These are phyloP conservation scores for Polychaeton citri DNA, from an alignment of 2,329 filamentous ascomycete genomes.

Conservation along the genomic window DNA sequence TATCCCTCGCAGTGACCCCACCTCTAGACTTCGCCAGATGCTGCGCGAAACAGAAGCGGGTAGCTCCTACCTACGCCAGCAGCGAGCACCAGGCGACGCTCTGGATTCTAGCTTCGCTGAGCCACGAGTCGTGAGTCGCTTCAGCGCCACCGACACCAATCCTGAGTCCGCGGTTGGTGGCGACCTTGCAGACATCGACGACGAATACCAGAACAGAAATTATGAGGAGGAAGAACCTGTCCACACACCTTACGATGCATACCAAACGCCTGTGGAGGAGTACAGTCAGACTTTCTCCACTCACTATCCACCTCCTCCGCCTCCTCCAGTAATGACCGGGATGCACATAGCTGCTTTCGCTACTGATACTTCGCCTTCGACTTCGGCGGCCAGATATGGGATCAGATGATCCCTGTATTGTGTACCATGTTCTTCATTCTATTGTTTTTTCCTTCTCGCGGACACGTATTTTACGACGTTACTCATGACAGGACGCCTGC, in stretches of 20 bases:
- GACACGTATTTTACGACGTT: no score
- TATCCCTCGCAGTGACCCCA: slow-evolving; percentile 5
- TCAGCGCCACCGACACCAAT: slow-evolving; percentile 13
- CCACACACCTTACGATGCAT: slow-evolving; percentile 15
- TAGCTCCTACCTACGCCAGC: slow-evolving; percentile 5
- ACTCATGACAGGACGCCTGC: no score
- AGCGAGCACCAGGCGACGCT: slow-evolving; percentile 6
- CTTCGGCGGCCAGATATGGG: background rate
- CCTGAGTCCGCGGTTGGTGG: background rate
- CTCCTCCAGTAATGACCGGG: background rate
- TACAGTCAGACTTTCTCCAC: background rate
- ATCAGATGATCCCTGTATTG: background rate
- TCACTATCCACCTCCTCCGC: background rate
- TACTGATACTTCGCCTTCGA: background rate
- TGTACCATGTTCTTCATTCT: no score
- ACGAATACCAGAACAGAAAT: slow-evolving; percentile 2
- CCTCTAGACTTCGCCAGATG: slow-evolving; percentile 11
- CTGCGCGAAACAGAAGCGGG: slow-evolving; percentile 13
- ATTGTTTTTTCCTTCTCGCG: no score
- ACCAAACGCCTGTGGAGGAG: slow-evolving; percentile 17
- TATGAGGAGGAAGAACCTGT: slow-evolving; percentile 8
- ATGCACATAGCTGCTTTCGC: background rate
- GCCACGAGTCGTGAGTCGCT: slow-evolving; percentile 9
- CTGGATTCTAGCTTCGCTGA: slow-evolving; percentile 2
- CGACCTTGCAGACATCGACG: slow-evolving; percentile 7